A percentile compares a stretch with the other conserved stretches of the same genome.
Conservation (phyloP, 2,329 filamentous ascomycete species). For the Aspergillus proliferans region DNA sequence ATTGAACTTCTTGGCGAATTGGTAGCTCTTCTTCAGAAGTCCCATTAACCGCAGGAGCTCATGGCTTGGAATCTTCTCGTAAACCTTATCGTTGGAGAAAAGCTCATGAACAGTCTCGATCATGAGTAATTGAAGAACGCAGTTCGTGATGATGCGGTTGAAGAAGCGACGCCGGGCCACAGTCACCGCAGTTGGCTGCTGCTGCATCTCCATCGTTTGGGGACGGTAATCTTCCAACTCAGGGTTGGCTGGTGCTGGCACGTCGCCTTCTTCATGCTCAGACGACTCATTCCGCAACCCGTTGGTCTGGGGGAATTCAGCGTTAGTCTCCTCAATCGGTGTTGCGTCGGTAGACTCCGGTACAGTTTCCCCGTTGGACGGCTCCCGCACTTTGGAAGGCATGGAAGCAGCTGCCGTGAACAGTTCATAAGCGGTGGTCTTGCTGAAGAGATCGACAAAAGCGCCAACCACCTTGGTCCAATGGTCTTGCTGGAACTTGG, state of each 20-base stretch:
- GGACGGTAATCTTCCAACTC: slow-evolving; percentile 83
- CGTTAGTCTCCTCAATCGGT: slow-evolving; percentile 15
- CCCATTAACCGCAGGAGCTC: slow-evolving; percentile 90
- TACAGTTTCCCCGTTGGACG: slow-evolving; percentile 23
- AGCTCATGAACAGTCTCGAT: slow-evolving; percentile 99
- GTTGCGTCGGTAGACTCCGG: slow-evolving; percentile 16
- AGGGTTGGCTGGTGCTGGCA: slow-evolving; percentile 32
- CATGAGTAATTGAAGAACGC: slow-evolving; percentile 95
- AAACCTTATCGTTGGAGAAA: slow-evolving; percentile 94
- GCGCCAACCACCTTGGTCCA: slow-evolving; percentile 93
- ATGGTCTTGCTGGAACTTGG: slow-evolving; percentile 78
- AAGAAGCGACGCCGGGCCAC: slow-evolving; percentile 91
- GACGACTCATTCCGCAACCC: slow-evolving; percentile 21
- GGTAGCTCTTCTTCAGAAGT: slow-evolving; percentile 88
- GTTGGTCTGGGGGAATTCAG: slow-evolving; percentile 22
- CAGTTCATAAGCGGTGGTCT: slow-evolving; percentile 88
- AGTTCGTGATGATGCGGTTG: slow-evolving; percentile 98
- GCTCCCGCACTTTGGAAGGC: slow-evolving; percentile 27
- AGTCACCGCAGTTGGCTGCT: slow-evolving; percentile 86
- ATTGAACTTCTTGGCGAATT: slow-evolving; percentile 96
- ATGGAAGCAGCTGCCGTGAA: slow-evolving; percentile 71
- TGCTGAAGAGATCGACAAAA: slow-evolving; percentile 91
- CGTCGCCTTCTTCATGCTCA: slow-evolving; percentile 28
- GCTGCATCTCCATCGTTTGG: slow-evolving; percentile 61
- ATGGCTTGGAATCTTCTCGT: slow-evolving; percentile 80